Evolutionary conservation across 1,139 yeast genomes (phyloP).

Genomic region (Debaryomyces robertsiae): DNA sequence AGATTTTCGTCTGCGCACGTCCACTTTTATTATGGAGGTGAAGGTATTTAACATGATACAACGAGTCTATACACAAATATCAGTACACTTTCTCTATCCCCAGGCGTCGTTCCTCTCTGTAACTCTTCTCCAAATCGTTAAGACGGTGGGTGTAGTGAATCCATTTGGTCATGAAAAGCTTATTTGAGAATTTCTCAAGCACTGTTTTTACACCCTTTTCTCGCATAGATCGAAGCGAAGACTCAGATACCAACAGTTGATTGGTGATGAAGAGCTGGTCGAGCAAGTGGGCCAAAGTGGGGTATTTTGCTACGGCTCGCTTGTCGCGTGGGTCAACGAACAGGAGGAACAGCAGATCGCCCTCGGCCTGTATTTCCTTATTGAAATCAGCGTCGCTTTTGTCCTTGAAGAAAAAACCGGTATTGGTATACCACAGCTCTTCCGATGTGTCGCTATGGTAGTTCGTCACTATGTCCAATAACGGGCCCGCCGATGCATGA

Average conservation of each 20-base stretch:
- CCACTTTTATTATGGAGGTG: slow-evolving; percentile 1
- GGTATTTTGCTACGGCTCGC: slow-evolving; percentile 29
- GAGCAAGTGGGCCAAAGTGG: slow-evolving; percentile 41
- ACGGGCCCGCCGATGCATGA: slow-evolving; percentile 94
- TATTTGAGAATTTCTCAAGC: slow-evolving; percentile 65
- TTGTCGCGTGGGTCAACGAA: slow-evolving; percentile 17
- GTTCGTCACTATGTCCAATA: slow-evolving; percentile 69
- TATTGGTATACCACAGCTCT: slow-evolving; percentile 40
- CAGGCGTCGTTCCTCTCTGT: slow-evolving; percentile 38
- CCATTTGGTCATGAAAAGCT: slow-evolving; percentile 66
- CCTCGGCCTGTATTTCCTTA: slow-evolving; percentile 20
- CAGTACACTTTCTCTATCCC: slow-evolving; percentile 46
- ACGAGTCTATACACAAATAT: background rate
- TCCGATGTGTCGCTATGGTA: slow-evolving; percentile 19
- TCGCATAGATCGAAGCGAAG: slow-evolving; percentile 47
- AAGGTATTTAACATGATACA: background rate
- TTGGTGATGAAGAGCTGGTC: slow-evolving; percentile 44
- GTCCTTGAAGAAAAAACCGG: slow-evolving; percentile 75
- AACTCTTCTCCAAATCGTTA: slow-evolving; percentile 38
- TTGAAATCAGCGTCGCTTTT: slow-evolving; percentile 65
- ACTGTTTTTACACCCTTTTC: slow-evolving; percentile 55
- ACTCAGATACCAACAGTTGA: slow-evolving; percentile 37
- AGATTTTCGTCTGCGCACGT: slow-evolving; percentile 8
- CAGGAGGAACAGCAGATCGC: slow-evolving; percentile 16
- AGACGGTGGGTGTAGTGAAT: slow-evolving; percentile 41